Evolutionary conservation across 208 protist species (phyloP), one percentile per base, ranked within the genome.

Genomic region (Herpetomonas muscarum): DNA sequence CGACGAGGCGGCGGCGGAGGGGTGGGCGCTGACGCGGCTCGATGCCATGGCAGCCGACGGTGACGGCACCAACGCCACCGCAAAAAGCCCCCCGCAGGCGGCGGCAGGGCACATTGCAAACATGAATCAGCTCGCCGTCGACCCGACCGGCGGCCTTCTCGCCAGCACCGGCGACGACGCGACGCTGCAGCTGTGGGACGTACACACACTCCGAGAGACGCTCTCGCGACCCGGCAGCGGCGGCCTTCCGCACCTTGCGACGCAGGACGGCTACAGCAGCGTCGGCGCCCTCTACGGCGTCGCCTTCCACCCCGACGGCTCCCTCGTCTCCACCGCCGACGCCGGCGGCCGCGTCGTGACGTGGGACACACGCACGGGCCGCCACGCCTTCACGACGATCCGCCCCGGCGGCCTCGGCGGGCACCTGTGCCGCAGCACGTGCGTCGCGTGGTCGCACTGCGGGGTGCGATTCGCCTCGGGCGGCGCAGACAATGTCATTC

Each of bases 401-500:
- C 28, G 1, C 15, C 42, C 31, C 9, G 55, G 45, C 1, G 41
- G 36, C 5, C 9, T 26, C 10, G 85, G 81, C 2, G 81, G 67
- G 7, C 87, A 94, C 69, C 46, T 92, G 34, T 54, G 67, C 22
- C 50, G 61, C 7, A 79, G 78, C 22, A 79, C 55, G 1, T 88
- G 82, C 46, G 77, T 94, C 19, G 59, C 74, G 17, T 94, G 88
- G 85, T 90, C 81, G 5, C 88, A 82, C 1, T 90, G 82, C 39
- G 88, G 88, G 2, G 65, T 81, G 15, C 88, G 80, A 24, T 56
- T 94, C 29, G 82, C 82, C 53, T 81, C 82, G 0, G 88, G 81
- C 29, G 85, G 84, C 6, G 78, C 67, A 0, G 88, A 94, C 47
- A 61, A 68, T 34, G 61, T 79, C 21, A 62, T 94, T 28, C 79